These are phyloP conservation scores for Sporopachydermia lactativora DNA, from an alignment of 805 yeast species.

Conservation along the genomic window DNA sequence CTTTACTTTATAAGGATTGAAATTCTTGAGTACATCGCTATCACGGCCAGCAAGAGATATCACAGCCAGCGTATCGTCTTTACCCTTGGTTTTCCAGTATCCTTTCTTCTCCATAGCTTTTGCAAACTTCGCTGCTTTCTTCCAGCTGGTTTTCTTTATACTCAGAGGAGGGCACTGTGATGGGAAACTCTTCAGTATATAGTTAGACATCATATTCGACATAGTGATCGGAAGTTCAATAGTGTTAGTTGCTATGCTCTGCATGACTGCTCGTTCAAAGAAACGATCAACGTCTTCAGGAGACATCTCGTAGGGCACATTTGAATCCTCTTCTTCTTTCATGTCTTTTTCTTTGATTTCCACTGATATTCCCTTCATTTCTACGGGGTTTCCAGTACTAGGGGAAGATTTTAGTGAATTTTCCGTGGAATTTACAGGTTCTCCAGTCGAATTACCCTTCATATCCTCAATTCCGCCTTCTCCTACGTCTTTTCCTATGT, in stretches of 20 bases:
- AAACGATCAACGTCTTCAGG: conserved; percentile 59
- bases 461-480: too few relatives aligned
- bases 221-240: conserved; percentile 54
- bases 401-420: too few relatives aligned
- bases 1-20: conserved; percentile 46
- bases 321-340: conserved; percentile 8
- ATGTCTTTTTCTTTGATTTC: conserved; percentile 6
- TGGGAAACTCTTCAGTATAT: conserved; percentile 62
- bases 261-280: conserved; percentile 55
- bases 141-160: conserved; percentile 77
- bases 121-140: conserved; percentile 71
- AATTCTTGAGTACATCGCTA: conserved; percentile 37
- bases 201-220: conserved; percentile 61
- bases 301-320: conserved; percentile 2
- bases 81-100: conserved; percentile 61
- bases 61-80: conserved; percentile 66
- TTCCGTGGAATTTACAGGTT: too few relatives aligned
- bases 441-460: too few relatives aligned
- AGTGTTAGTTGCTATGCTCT: conserved; percentile 44
- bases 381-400: too few relatives aligned
- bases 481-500: too few relatives aligned
- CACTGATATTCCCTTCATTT: conserved; percentile 4
- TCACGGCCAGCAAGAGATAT: conserved; percentile 32
- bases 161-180: conserved; percentile 16
- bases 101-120: conserved; percentile 76